Conservation (phyloP, 164 flowering plant species). For the Cinnamomum micranthum region DNA sequence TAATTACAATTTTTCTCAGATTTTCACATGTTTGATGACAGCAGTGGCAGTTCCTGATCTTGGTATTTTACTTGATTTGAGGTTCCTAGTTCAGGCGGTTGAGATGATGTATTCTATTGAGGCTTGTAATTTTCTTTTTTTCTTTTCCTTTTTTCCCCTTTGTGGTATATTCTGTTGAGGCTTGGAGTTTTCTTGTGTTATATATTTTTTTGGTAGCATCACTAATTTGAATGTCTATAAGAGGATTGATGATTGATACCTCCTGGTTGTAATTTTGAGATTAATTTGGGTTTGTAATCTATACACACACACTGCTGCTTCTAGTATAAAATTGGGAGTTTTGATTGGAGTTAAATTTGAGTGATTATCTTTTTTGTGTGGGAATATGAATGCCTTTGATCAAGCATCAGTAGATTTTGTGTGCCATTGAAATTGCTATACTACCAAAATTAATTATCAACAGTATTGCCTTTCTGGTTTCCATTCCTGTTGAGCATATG, state of each 20-base stretch:
- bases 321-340: too few relatives aligned
- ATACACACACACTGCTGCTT: background rate
- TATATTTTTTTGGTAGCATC: background rate
- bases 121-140: conserved; percentile 7
- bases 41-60: conserved; percentile 1
- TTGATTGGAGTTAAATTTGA: too few relatives aligned
- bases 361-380: too few relatives aligned
- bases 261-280: background rate
- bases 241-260: background rate
- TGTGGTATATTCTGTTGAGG: background rate
- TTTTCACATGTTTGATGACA: conserved; percentile 8
- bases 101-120: conserved; percentile 1
- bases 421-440: too few relatives aligned
- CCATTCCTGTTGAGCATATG: too few relatives aligned
- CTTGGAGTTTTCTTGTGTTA: conserved; percentile 2
- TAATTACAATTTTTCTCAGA: background rate
- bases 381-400: too few relatives aligned
- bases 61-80: conserved; percentile 3
- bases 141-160: too few relatives aligned
- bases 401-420: too few relatives aligned
- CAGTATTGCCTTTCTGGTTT: too few relatives aligned
- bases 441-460: too few relatives aligned
- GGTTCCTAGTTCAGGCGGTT: background rate
- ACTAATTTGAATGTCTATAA: background rate
- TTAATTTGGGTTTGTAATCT: background rate